A percentile compares a stretch with the other conserved stretches of the same genome.
These are phyloP conservation scores for Geum urbanum DNA, from an alignment of 306 rosid species.

Conservation along the genomic window DNA sequence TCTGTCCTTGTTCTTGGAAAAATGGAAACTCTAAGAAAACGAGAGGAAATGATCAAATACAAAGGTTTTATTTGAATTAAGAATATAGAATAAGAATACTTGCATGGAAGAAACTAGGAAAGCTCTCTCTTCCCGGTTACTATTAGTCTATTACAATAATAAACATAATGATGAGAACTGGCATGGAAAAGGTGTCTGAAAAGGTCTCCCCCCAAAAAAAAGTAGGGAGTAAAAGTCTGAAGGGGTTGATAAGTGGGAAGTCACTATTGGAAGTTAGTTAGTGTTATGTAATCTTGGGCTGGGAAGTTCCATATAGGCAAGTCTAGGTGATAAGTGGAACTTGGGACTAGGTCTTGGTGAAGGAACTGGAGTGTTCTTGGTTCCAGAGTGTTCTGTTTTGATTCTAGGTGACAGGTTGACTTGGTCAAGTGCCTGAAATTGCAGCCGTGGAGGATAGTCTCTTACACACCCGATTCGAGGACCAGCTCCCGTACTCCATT, in stretches of 20 bases:
- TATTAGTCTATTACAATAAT: not conserved
- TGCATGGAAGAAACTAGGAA: not conserved
- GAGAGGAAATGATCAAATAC: not conserved
- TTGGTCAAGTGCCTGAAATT: slow-evolving; percentile 64
- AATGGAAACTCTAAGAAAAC: not conserved
- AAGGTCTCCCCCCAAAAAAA: not conserved
- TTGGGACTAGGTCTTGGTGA: slow-evolving; percentile 74
- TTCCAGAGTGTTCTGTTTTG: slow-evolving; percentile 23
- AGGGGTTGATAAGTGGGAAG: too few relatives aligned
- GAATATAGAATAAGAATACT: not conserved
- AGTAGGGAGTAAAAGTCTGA: not conserved
- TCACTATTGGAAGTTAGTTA: too few relatives aligned
- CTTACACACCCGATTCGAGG: slow-evolving; percentile 60
- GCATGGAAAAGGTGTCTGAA: not conserved
- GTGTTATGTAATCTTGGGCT: slow-evolving; percentile 40
- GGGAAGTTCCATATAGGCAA: slow-evolving; percentile 50
- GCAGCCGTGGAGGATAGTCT: slow-evolving; percentile 66
- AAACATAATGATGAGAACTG: not conserved
- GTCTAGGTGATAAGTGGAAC: slow-evolving; percentile 59
- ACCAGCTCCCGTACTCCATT: slow-evolving; percentile 61
- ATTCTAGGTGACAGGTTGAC: slow-evolving; percentile 59
- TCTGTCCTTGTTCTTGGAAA: not conserved
- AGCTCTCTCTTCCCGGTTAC: not conserved
- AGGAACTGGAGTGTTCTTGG: slow-evolving; percentile 45
- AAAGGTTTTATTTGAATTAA: not conserved